Base-by-base conservation (phyloP, 768 basidiomycete species). In the Russula sp. region DNA sequence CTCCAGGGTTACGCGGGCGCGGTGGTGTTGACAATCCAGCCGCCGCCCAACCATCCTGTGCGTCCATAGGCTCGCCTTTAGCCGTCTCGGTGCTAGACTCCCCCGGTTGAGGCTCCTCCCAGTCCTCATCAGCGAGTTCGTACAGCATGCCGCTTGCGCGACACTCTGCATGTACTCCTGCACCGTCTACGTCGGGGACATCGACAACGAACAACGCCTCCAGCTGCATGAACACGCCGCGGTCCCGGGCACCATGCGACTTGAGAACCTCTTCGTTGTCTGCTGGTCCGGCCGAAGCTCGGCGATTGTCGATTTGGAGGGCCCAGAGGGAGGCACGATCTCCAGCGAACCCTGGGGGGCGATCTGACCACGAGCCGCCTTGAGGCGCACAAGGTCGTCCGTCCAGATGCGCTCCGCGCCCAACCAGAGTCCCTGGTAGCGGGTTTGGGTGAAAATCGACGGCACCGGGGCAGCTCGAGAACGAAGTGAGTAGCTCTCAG, bases 371-470 rank as follows among this genome's bases (percentile, higher is more conserved):
- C 90, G 81, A 1, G 85, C 81, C 28, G 88, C 74, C 70, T 90
- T 90, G 55, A 96, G 78, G 26, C 93, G 83, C 42, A 94, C 83
- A 61, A 94, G 81, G 66, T 96, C 93, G 63, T 89, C 90, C 5
- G 81, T 78, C 92, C 93, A 96, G 59, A 94, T 90, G 34, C 90
- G 82, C 71, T 94, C 93, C 1, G 87, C 84, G 9, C 94, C 94
- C 88, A 89, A 90, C 92, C 92, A 96, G 9, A 94, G 71, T 1
- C 90, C 90, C 71, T 92, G 89, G 71, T 84, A 92, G 48, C 84
- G 78, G 55, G 75, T 80, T 70, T 89, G 87, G 0, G 75, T 76
- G 34, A 79, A 40, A n/a, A 48, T 22, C 24, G 32, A 48, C 22
- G 55, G 46, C 22, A 36, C 42, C 28, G 50, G 60, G 50, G 40